A percentile compares a stretch with the other conserved stretches of the same genome.
Evolutionary conservation across 805 yeast species (phyloP).

Genomic region (Lachancea sp.): DNA sequence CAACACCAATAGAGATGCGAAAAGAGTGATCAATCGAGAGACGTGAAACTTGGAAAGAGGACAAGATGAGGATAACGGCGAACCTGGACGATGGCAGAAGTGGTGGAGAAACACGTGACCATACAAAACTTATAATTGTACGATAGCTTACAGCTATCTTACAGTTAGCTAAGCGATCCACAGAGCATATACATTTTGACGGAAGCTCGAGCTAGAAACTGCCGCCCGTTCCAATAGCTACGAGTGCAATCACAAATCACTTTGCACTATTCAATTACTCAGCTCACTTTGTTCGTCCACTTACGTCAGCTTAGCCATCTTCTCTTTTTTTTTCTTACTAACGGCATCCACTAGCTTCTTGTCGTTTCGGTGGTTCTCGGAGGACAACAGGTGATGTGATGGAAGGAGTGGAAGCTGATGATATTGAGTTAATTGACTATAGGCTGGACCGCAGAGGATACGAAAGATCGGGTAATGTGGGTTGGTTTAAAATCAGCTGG

Average conservation of each 20-base stretch:
- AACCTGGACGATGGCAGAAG: too few relatives aligned
- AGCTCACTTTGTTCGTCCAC: background rate
- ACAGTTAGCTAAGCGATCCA: too few relatives aligned
- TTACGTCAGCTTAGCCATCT: background rate
- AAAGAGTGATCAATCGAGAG: too few relatives aligned
- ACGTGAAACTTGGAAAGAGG: too few relatives aligned
- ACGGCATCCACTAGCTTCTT: constrained; percentile 6
- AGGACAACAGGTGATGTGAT: constrained; percentile 8
- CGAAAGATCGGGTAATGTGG: constrained; percentile 1
- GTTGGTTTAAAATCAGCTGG: background rate
- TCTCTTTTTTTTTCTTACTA: background rate
- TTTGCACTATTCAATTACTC: background rate
- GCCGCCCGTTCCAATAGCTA: background rate
- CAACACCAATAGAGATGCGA: too few relatives aligned
- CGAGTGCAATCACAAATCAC: background rate
- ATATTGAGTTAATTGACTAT: background rate
- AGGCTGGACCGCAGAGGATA: background rate
- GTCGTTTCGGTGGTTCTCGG: background rate
- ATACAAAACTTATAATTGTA: too few relatives aligned
- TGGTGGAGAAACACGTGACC: too few relatives aligned
- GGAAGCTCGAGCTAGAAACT: too few relatives aligned
- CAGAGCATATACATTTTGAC: too few relatives aligned
- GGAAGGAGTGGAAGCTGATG: constrained; percentile 6
- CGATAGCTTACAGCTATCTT: too few relatives aligned
- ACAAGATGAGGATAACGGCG: too few relatives aligned